phyloP scores from a whole-genome alignment of 768 basidiomycete species.

The Mycena galopus region DNA sequence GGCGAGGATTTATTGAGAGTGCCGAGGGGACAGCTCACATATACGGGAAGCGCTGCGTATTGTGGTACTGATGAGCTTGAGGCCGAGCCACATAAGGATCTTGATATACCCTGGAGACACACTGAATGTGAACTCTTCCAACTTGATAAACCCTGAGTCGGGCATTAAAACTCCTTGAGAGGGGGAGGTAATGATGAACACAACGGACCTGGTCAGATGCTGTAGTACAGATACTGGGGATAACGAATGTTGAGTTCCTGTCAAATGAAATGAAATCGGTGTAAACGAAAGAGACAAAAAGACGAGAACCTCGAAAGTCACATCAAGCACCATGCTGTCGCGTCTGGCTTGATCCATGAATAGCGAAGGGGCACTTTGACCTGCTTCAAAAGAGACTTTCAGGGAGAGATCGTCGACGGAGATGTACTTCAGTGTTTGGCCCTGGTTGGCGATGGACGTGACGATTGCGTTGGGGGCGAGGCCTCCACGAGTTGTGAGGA shows the following conservation, averaged over 20 bases:
- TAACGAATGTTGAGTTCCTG: conserved; percentile 22
- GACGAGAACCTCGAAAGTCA: conserved; percentile 2
- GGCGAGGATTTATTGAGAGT: no score
- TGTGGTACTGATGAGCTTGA: conserved; percentile 11
- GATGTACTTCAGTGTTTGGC: conserved; percentile 6
- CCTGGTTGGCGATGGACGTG: not conserved
- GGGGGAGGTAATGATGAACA: not conserved
- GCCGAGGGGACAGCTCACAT: conserved; percentile 2
- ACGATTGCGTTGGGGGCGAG: conserved; percentile 18
- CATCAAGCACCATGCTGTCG: conserved; percentile 14
- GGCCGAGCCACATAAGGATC: not conserved
- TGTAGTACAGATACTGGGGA: conserved; percentile 17
- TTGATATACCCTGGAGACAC: not conserved
- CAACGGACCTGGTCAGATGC: conserved; percentile 2
- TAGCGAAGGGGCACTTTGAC: not conserved
- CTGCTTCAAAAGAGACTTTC: not conserved
- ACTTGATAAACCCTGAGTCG: not conserved
- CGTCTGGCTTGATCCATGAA: conserved; percentile 16
- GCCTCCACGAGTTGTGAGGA: conserved; percentile 23
- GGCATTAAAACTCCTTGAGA: not conserved
- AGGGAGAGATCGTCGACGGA: conserved; percentile 9
- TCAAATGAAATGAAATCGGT: no score
- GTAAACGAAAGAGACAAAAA: not conserved
- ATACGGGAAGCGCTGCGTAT: not conserved
- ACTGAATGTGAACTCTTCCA: not conserved